Base-by-base conservation (phyloP, 2,329 filamentous ascomycete genomes). In the Penicillium occitanis region DNA sequence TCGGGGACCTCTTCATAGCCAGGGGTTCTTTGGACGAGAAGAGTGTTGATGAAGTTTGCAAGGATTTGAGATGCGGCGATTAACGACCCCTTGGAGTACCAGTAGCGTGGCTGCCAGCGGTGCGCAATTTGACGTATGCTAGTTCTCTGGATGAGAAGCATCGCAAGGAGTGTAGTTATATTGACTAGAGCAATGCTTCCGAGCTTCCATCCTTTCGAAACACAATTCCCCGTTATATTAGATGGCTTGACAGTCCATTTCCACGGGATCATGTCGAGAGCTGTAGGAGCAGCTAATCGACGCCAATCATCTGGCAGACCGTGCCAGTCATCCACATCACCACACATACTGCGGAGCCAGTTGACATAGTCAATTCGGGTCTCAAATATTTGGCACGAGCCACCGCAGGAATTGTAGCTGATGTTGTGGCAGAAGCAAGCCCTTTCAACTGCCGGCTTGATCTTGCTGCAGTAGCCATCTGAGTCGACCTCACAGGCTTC, bases 231-330 rank as follows among this genome's bases (percentile, higher is more conserved):
- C 8, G 8, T 55, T 35, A 8, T 17, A 0, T 30, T 17, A 11
- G 55, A 59, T 42, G 55, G 13, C 55, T 42, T 42, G 19, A 59
- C 35, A n/a, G 35, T 42, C 55, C 55, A 59, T 25, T 37, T 42
- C 55, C 55, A 59, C 14, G 55, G 55, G 28, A 42, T 59, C 19
- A 59, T 28, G 6, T 59, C 55, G 5, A 13, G 35, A 59, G 55
- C 10, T 13, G 35, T 59, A 42, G 55, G 55, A 42, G 55, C 35
- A 28, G 35, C 35, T 42, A 59, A 42, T 42, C 13, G 35, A 25
- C 55, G 55, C 55, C 55, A 59, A n/a, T 59, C 19, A 25, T 59
- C 35, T 17, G 53, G 53, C 19, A 59, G 55, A 59, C 55, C 55
- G 19, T 42, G 55, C 55, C 55, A 59, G 22, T 42, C 55, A 13